phyloP scores from a whole-genome alignment of 257 asterid genomes.

The Forsythia viridissima region DNA sequence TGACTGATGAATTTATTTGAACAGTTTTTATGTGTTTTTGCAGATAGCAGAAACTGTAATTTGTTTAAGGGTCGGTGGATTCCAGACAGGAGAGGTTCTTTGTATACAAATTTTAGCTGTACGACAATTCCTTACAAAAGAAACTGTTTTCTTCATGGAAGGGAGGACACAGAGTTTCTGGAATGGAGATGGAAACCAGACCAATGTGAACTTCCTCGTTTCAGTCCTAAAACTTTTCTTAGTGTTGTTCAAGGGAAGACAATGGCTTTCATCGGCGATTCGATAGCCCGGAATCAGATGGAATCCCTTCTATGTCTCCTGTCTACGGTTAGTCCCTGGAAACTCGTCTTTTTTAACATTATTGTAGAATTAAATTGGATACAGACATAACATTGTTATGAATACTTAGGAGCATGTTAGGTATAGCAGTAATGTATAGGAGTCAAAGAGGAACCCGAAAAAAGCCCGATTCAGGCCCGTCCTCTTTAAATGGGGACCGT shows the following conservation, averaged over 20 bases:
- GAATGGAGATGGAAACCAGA: conserved; percentile 86
- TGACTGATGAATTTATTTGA: background rate
- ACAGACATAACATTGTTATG: background rate
- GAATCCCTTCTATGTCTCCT: conserved; percentile 78
- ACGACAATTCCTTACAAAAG: conserved; percentile 40
- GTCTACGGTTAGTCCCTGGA: conserved; percentile 49
- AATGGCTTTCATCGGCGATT: conserved; percentile 82
- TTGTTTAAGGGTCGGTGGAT: conserved; percentile 69
- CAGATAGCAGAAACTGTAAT: conserved; percentile 40
- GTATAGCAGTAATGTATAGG: background rate
- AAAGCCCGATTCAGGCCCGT: too few relatives aligned
- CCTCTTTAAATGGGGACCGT: too few relatives aligned
- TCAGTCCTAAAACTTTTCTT: conserved; percentile 44
- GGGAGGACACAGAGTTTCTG: conserved; percentile 49
- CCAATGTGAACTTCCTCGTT: conserved; percentile 52
- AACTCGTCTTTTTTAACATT: background rate
- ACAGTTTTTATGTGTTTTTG: background rate
- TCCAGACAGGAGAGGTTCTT: conserved; percentile 26
- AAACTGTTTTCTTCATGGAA: conserved; percentile 65
- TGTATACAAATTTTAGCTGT: conserved; percentile 64
- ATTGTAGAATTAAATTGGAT: background rate
- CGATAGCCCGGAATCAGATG: conserved; percentile 70
- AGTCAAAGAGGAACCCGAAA: too few relatives aligned
- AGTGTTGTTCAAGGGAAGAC: conserved; percentile 46
- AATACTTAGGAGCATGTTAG: background rate